Percentiles rank a stretch among this genome's conserved stretches.
Conservation (phyloP, 495 filamentous ascomycete species). For the Podospora comata region DNA sequence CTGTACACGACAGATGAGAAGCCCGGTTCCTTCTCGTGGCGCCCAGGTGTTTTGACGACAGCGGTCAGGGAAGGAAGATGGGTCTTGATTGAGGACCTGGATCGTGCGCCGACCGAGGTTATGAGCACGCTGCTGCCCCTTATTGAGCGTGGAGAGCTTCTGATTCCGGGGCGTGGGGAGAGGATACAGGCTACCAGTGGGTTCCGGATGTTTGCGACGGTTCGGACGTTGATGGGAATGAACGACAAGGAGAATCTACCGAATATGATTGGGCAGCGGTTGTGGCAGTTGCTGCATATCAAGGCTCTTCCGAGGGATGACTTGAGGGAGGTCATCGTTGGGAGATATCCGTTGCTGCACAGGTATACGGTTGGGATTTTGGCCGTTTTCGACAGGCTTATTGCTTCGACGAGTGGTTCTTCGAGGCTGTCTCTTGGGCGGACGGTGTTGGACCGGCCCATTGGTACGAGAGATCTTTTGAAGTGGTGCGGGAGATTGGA, state of each 20-base stretch:
- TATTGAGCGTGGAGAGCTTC: slow-evolving; percentile 80
- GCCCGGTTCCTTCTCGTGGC: slow-evolving; percentile 87
- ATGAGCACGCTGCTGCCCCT: slow-evolving; percentile 87
- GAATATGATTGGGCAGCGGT: slow-evolving; percentile 66
- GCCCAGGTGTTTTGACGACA: slow-evolving; percentile 88
- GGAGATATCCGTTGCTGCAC: slow-evolving; percentile 65
- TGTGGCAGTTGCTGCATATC: slow-evolving; percentile 76
- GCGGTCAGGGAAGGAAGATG: slow-evolving; percentile 91
- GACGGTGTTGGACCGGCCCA: slow-evolving; percentile 53
- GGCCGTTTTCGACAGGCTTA: slow-evolving; percentile 68
- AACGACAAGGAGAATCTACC: slow-evolving; percentile 63
- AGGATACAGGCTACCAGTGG: slow-evolving; percentile 74
- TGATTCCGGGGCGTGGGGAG: slow-evolving; percentile 83
- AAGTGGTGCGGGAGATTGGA: slow-evolving; percentile 83
- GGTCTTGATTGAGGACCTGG: slow-evolving; percentile 94
- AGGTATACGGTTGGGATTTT: slow-evolving; percentile 68
- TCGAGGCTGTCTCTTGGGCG: slow-evolving; percentile 54
- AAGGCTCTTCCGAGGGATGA: slow-evolving; percentile 66
- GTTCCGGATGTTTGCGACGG: slow-evolving; percentile 87
- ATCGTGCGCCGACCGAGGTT: slow-evolving; percentile 92
- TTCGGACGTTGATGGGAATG: slow-evolving; percentile 71
- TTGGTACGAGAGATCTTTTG: slow-evolving; percentile 77
- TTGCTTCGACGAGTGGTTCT: slow-evolving; percentile 49
- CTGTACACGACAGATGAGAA: slow-evolving; percentile 83
- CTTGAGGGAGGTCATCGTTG: slow-evolving; percentile 66